Percentiles rank a stretch among this genome's conserved stretches.
Conservation (phyloP, 2,329 filamentous ascomycete species). For the Hypocreales sp. region DNA sequence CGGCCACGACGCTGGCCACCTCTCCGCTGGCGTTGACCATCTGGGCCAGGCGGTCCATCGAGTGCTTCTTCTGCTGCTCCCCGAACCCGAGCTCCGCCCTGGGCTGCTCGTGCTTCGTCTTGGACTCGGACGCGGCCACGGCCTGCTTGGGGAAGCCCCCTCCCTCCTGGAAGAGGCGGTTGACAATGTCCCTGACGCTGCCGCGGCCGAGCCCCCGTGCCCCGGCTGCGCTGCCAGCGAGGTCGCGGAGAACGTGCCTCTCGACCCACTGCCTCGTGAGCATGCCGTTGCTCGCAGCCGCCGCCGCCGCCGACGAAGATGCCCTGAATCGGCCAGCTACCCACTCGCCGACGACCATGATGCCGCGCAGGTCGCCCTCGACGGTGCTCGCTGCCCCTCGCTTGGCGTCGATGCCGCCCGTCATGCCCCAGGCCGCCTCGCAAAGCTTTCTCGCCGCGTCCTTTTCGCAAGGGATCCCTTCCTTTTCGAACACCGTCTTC, state of each 20-base stretch:
- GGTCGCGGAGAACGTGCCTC: slow-evolving; percentile 49
- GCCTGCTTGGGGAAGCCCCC: slow-evolving; percentile 56
- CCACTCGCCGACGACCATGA: slow-evolving; percentile 82
- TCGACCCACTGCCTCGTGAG: slow-evolving; percentile 69
- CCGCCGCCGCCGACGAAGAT: too few species aligned
- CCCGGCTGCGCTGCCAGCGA: slow-evolving; percentile 55
- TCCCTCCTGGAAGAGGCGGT: slow-evolving; percentile 64
- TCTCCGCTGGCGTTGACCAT: slow-evolving; percentile 72
- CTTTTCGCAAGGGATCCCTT: slow-evolving; percentile 75
- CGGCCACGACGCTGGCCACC: slow-evolving; percentile 60
- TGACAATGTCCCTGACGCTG: slow-evolving; percentile 57
- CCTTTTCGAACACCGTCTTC: slow-evolving; percentile 72
- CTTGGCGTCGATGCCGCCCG: slow-evolving; percentile 52
- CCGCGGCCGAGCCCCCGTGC: slow-evolving; percentile 58
- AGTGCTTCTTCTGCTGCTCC: slow-evolving; percentile 56
- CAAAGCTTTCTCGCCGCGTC: slow-evolving; percentile 79
- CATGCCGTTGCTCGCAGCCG: slow-evolving; percentile 22
- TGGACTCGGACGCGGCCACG: slow-evolving; percentile 22
- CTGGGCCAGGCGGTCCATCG: slow-evolving; percentile 55
- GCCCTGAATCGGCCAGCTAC: slow-evolving; percentile 56
- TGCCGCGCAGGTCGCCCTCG: slow-evolving; percentile 60
- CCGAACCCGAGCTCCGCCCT: slow-evolving; percentile 51
- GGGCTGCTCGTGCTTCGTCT: slow-evolving; percentile 36
- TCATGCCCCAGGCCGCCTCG: slow-evolving; percentile 70
- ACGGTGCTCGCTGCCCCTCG: slow-evolving; percentile 53